phyloP scores from a whole-genome alignment of 805 yeast species.

The Candida vartiovaarae region DNA sequence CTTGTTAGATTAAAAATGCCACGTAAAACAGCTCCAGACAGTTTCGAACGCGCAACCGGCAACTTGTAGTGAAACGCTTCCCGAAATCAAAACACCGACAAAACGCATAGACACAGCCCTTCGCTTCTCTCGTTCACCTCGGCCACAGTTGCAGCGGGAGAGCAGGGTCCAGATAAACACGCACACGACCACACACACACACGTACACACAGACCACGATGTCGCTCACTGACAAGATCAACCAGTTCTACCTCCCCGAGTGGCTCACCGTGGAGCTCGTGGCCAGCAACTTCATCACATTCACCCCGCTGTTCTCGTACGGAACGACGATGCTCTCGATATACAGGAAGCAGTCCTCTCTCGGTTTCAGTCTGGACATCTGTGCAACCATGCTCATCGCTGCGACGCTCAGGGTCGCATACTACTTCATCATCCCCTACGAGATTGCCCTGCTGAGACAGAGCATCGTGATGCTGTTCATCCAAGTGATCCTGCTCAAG shows the following conservation, averaged over 20 bases:
- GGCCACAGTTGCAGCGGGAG: too few relatives aligned
- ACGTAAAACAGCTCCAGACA: neutral
- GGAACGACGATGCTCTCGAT: conserved; percentile 77
- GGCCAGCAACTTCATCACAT: conserved; percentile 59
- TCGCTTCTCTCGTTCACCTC: too few relatives aligned
- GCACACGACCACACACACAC: neutral
- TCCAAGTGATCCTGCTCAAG: conserved; percentile 59
- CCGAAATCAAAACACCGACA: too few relatives aligned
- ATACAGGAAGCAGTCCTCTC: conserved; percentile 51
- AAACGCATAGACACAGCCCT: too few relatives aligned
- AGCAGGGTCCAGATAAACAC: too few relatives aligned
- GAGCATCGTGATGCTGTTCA: conserved; percentile 75
- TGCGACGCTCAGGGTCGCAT: conserved; percentile 63
- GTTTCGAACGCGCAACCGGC: too few relatives aligned
- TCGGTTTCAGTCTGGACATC: conserved; percentile 86
- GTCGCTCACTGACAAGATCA: conserved; percentile 26
- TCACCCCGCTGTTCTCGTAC: conserved; percentile 82
- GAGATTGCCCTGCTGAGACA: conserved; percentile 76
- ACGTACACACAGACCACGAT: neutral
- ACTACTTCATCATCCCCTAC: conserved; percentile 73
- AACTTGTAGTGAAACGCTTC: too few relatives aligned
- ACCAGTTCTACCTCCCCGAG: conserved; percentile 40
- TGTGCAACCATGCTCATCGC: conserved; percentile 88
- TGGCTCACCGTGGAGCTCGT: conserved; percentile 49
- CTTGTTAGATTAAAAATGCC: neutral